These are phyloP conservation scores for Calonectria naviculata DNA, from an alignment of 2,329 filamentous ascomycete genomes.

Conservation along the genomic window DNA sequence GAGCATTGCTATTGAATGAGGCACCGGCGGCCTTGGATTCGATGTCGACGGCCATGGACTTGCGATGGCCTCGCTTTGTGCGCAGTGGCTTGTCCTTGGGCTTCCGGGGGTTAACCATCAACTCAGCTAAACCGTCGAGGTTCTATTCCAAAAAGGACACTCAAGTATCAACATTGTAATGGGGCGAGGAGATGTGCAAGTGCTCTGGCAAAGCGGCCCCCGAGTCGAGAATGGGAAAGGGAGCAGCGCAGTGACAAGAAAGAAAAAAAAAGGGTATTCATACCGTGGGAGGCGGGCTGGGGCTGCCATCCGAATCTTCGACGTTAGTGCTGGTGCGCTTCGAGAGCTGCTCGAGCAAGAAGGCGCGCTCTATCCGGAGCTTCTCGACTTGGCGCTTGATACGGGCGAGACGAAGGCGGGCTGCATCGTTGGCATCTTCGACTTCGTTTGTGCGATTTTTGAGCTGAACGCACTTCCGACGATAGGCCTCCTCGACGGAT, in stretches of 20 bases:
- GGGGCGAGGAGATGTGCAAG: constrained; percentile 30
- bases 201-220: constrained; percentile 26
- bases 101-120: constrained; percentile 58
- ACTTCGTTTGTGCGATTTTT: constrained; percentile 93
- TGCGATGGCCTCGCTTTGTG: constrained; percentile 78
- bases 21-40: constrained; percentile 54
- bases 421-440: constrained; percentile 89
- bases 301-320: constrained; percentile 82
- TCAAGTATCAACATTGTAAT: constrained; percentile 47
- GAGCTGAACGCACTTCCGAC: constrained; percentile 94
- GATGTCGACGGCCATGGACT: constrained; percentile 60
- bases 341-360: constrained; percentile 77
- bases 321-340: constrained; percentile 80
- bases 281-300: constrained; percentile 83
- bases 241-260: constrained; percentile 15
- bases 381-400: constrained; percentile 91
- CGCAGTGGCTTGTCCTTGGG: constrained; percentile 83
- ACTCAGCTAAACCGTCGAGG: constrained; percentile 45
- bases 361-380: constrained; percentile 86
- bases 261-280: constrained; percentile 39
- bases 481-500: constrained; percentile 95
- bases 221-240: constrained; percentile 18
- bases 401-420: constrained; percentile 80
- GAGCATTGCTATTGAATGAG: constrained; percentile 61
- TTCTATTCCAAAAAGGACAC: constrained; percentile 46